A percentile compares a stretch with the other conserved stretches of the same genome.
Conservation (phyloP, 176 grass and related monocot species). For the Metroxylon sagu region DNA sequence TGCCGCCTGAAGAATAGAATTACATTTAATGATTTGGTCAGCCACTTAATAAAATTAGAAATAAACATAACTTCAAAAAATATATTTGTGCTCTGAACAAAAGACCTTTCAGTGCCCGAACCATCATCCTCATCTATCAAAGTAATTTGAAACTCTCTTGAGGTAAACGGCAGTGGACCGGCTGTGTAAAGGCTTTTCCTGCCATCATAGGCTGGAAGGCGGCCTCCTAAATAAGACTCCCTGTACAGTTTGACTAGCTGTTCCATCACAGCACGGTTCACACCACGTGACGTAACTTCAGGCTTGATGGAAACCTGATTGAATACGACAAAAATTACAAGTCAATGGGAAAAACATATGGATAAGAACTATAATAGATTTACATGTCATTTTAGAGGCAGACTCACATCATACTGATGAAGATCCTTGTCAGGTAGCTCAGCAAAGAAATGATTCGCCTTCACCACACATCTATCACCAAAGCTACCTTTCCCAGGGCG, state of each 20-base stretch:
- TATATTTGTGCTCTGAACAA: background rate
- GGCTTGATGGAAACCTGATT: conserved; percentile 65
- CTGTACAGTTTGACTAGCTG: conserved; percentile 61
- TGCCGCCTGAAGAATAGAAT: conserved; percentile 36
- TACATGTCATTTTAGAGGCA: background rate
- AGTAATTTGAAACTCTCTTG: conserved; percentile 60
- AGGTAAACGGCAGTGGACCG: conserved; percentile 66
- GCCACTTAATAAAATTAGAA: background rate
- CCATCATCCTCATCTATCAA: conserved; percentile 66
- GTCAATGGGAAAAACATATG: background rate
- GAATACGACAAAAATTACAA: background rate
- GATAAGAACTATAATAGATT: background rate
- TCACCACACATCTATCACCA: conserved; percentile 63
- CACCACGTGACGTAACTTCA: conserved; percentile 39
- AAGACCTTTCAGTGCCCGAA: conserved; percentile 44
- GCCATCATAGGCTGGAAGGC: conserved; percentile 87
- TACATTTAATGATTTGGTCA: background rate
- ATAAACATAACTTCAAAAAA: background rate
- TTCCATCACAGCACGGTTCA: conserved; percentile 58
- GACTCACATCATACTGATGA: conserved; percentile 88
- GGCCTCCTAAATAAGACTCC: conserved; percentile 57
- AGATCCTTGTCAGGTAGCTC: conserved; percentile 77
- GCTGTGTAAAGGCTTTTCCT: conserved; percentile 85
- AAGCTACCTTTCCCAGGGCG: conserved; percentile 67
- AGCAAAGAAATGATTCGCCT: conserved; percentile 93